phyloP scores from a whole-genome alignment of 805 yeast genomes.

The Metschnikowia rubicola region DNA sequence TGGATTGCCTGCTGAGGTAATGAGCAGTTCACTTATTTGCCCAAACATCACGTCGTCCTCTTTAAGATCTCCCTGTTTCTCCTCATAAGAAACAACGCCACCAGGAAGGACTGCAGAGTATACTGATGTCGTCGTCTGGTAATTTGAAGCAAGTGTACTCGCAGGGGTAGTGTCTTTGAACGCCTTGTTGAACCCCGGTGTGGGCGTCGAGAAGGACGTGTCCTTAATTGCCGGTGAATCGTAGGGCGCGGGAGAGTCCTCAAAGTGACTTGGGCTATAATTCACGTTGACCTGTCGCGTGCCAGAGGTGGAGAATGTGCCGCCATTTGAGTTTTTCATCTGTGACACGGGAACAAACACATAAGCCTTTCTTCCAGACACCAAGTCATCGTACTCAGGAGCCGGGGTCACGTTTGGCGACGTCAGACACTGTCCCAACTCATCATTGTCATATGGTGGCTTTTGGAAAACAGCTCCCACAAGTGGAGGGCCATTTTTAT shows the following conservation, averaged over 20 bases:
- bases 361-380: conserved; percentile 36
- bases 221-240: conserved; percentile 4
- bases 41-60: conserved; percentile 3
- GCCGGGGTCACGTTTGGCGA: conserved; percentile 39
- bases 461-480: conserved; percentile 86
- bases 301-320: conserved; percentile 13
- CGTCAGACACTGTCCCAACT: conserved; percentile 65
- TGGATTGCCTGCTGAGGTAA: conserved; percentile 11
- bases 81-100: conserved; percentile 37
- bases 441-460: conserved; percentile 73
- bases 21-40: conserved; percentile 13
- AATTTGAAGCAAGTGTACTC: conserved; percentile 13
- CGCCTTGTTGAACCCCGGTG: conserved; percentile 5
- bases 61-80: conserved; percentile 5
- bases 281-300: conserved; percentile 15
- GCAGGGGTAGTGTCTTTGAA: conserved; percentile 6
- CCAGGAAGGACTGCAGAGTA: conserved; percentile 38
- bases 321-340: conserved; percentile 29
- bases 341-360: conserved; percentile 45
- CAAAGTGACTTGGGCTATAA: conserved; percentile 13
- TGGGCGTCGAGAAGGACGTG: conserved; percentile 7
- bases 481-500: conserved; percentile 85
- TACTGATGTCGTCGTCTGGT: conserved; percentile 30
- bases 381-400: conserved; percentile 38
- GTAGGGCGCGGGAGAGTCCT: conserved; percentile 9